These are phyloP conservation scores for Prunella vulgaris DNA, from an alignment of 257 asterid species.

Conservation along the genomic window DNA sequence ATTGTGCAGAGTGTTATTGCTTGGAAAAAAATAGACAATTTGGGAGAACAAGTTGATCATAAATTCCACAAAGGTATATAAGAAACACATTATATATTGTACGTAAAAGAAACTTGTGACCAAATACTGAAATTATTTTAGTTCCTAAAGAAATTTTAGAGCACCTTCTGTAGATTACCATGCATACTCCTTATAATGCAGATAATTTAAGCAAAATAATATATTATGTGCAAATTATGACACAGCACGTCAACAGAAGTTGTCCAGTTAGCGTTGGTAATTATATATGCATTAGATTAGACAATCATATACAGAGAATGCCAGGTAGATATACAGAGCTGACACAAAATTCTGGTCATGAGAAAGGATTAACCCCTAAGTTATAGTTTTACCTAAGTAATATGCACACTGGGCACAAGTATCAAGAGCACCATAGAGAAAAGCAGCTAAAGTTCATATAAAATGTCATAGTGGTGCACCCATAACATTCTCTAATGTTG, in stretches of 20 bases:
- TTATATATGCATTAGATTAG: background rate
- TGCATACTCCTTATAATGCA: background rate
- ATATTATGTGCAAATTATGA: background rate
- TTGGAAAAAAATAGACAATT: conserved; percentile 11
- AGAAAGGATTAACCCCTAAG: conserved; percentile 4
- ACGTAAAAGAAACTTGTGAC: background rate
- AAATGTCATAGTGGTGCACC: background rate
- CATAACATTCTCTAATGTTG: background rate
- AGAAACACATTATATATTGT: background rate
- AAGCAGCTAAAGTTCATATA: conserved; percentile 11
- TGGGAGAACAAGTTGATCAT: background rate
- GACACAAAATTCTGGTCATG: conserved; percentile 1
- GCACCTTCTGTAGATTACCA: background rate
- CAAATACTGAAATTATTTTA: background rate
- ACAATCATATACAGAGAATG: background rate
- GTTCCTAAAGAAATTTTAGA: background rate
- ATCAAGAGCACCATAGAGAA: background rate
- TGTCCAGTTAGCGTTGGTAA: background rate
- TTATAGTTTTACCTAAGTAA: background rate
- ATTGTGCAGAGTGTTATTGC: conserved; percentile 7
- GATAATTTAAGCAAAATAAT: background rate
- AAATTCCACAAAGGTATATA: background rate
- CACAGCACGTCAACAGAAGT: background rate
- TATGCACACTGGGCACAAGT: conserved; percentile 5
- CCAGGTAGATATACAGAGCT: background rate